Base-by-base conservation (phyloP, 2,329 filamentous ascomycete species). In the Cordyceps sp. region DNA sequence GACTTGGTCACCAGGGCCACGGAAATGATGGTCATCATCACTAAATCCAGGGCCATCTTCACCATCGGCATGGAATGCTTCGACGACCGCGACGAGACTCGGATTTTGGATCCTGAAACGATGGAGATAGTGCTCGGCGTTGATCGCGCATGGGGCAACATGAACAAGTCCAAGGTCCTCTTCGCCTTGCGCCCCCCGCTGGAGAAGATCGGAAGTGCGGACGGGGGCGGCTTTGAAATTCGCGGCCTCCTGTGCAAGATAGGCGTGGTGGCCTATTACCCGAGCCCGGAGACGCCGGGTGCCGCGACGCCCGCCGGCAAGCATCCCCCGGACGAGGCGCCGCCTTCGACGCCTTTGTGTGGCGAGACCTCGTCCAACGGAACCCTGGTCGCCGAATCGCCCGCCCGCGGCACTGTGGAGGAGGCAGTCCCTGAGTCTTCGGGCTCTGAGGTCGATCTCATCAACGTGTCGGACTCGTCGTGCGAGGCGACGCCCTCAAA, bases 11-110 rank as follows among this genome's bases (percentile, higher is more conserved):
- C 12, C 4, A 18, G 13, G 15, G 32, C 32, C 3, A 15, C 16
- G 26, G 9, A 30, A 4, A 21, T 33, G 13, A 24, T 30, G 20
- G n/a, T 29, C 21, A 33, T 29, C 27, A 20, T 33, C 10, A 29
- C n/a, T 4, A 12, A 27, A 3, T 33, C 32, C n/a, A 19, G 26
- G 22, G 27, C 32, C n/a, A 16, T 33, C 17, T 33, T 29, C 21
- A 16, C 16, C 17, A 8, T 33, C 6, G 26, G 9, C 13, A 16
- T 7, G 22, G 10, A 19, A 4, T 25, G 12, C 13, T 2, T 19
- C n/a, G 10, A 20, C 14, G 5, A 4, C 2, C 2, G 2, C 9
- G 5, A 13, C 8, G 31, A 23, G n/a, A n/a, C 25, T n/a, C 15
- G 10, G 2, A 5, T 16, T 6, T 33, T 23, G 7, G 15, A 24